Evolutionary conservation across 2,329 filamentous ascomycete genomes (phyloP).

Genomic region (Botryosphaeria agaves): DNA sequence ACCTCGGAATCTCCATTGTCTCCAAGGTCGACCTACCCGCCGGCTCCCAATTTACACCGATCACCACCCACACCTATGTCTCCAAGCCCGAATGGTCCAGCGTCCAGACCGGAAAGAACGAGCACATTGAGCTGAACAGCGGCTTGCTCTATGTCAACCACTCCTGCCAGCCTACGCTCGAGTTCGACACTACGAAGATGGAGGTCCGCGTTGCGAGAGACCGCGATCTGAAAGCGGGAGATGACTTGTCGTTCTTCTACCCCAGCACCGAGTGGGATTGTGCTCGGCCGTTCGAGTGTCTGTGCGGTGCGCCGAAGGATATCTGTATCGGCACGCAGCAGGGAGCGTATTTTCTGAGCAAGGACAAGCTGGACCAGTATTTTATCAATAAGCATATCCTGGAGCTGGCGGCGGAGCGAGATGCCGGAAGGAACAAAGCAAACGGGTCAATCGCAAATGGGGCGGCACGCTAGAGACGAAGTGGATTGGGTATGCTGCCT

Average conservation of each 20-base stretch:
- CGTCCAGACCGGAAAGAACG: conserved; percentile 30
- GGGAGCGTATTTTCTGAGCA: conserved; percentile 20
- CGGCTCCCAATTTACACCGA: conserved; percentile 30
- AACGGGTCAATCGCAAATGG: too few species aligned
- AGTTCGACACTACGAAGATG: conserved; percentile 30
- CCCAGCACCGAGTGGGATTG: conserved; percentile 33
- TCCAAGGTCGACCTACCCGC: conserved; percentile 33
- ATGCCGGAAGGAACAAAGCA: not conserved
- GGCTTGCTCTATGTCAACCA: conserved; percentile 42
- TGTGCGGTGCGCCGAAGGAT: conserved; percentile 18
- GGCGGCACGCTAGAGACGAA: too few species aligned
- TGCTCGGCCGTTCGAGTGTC: conserved; percentile 27
- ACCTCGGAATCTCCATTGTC: too few species aligned
- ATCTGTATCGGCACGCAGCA: conserved; percentile 21
- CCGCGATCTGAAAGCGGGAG: conserved; percentile 20
- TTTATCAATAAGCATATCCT: conserved; percentile 27
- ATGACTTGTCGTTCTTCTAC: conserved; percentile 30
- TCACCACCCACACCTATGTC: conserved; percentile 28
- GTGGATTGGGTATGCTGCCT: too few species aligned
- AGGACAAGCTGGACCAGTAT: conserved; percentile 16
- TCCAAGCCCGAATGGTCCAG: conserved; percentile 29
- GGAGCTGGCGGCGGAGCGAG: conserved; percentile 6
- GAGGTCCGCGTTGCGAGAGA: conserved; percentile 22
- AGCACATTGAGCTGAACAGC: conserved; percentile 38
- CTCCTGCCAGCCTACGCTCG: conserved; percentile 32